Evolutionary conservation across 495 filamentous ascomycete species (phyloP).

Genomic region (Lophium mytilinum): DNA sequence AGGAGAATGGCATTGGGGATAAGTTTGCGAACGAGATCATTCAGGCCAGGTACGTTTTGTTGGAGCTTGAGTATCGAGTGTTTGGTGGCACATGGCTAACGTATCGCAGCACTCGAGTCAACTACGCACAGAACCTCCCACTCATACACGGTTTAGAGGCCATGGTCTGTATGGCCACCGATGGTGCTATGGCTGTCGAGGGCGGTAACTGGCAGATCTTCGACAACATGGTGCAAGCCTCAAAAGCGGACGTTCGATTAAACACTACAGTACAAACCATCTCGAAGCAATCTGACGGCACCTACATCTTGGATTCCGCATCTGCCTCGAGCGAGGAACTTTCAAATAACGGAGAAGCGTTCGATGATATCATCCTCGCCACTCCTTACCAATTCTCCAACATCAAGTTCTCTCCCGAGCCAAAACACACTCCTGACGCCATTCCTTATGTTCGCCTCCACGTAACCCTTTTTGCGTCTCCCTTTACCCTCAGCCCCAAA

Average conservation of each 20-base stretch:
- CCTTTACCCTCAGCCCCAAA: conserved; percentile 53
- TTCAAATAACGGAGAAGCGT: conserved; percentile 33
- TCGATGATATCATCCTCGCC: conserved; percentile 75
- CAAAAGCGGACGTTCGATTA: conserved; percentile 52
- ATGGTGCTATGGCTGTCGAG: conserved; percentile 67
- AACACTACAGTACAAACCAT: conserved; percentile 63
- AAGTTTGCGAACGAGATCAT: conserved; percentile 75
- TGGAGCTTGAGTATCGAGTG: no score
- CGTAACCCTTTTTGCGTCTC: conserved; percentile 82
- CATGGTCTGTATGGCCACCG: conserved; percentile 89
- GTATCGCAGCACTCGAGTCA: conserved; percentile 89
- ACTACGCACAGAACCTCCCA: conserved; percentile 84
- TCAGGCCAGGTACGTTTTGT: conserved; percentile 54
- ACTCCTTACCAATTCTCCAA: conserved; percentile 66
- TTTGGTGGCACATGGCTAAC: no score
- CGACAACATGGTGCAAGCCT: conserved; percentile 60
- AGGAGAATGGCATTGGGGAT: conserved; percentile 55
- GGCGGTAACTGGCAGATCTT: conserved; percentile 98
- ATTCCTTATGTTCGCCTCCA: conserved; percentile 79
- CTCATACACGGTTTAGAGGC: conserved; percentile 83
- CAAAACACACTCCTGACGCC: conserved; percentile 49
- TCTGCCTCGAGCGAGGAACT: conserved; percentile 8
- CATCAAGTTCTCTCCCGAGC: conserved; percentile 47
- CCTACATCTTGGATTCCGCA: conserved; percentile 45
- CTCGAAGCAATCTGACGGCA: conserved; percentile 38